A percentile compares a stretch with the other conserved stretches of the same genome.
phyloP scores from a whole-genome alignment of 495 filamentous ascomycete species.

The Hyaloscypha hepaticicola region DNA sequence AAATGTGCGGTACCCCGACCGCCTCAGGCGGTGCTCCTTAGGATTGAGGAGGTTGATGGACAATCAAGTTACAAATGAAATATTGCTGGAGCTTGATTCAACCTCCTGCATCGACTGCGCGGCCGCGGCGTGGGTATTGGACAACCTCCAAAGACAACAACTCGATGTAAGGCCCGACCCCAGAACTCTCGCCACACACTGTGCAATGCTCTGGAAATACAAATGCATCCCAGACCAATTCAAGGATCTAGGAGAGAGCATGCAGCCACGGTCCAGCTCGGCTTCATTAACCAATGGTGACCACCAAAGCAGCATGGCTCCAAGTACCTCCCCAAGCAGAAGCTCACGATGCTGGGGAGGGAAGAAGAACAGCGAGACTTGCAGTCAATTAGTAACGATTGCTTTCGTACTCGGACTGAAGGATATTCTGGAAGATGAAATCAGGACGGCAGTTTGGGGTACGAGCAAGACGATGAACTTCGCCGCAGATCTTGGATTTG shows the following conservation, averaged over 20 bases:
- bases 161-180: background rate
- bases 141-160: background rate
- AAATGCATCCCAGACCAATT: slow-evolving; percentile 6
- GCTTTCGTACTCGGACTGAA: slow-evolving; percentile 1
- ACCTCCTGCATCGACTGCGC: background rate
- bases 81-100: background rate
- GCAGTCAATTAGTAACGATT: slow-evolving; percentile 10
- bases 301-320: slow-evolving; percentile 1
- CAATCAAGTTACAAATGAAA: background rate
- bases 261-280: background rate
- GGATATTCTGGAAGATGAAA: slow-evolving; percentile 2
- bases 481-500: background rate
- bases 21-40: background rate
- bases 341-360: background rate
- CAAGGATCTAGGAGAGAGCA: background rate
- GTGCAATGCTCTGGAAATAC: slow-evolving; percentile 10
- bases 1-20: background rate
- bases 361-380: background rate
- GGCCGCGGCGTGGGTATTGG: background rate
- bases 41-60: slow-evolving; percentile 9
- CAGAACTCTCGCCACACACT: background rate
- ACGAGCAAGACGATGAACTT: background rate
- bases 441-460: slow-evolving; percentile 8
- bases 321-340: background rate
- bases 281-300: background rate